Evolutionary conservation across 192 early-diverging fungal genomes (phyloP), one percentile per base, ranked within the genome.

Genomic region (Coemansia sp.): DNA sequence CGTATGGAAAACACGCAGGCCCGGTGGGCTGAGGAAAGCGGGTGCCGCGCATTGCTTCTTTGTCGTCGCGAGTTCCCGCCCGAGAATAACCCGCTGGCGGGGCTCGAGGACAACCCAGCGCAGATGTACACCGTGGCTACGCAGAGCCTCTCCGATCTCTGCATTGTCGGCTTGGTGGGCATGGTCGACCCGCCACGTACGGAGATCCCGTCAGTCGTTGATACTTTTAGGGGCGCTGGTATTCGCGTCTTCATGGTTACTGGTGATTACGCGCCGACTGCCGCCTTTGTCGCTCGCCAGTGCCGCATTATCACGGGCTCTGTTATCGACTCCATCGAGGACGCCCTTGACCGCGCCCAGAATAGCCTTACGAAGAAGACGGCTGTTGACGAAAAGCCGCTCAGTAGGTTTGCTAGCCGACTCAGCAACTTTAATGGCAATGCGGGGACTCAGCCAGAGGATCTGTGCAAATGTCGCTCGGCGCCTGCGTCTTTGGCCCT

Each of bases 161-260:
- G 86, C 37, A 72, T 91, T 34, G 74, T 95, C 15, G 94, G 91
- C 1, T 76, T 96, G 21, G 85, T 92, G 27, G 90, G 87, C 4
- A 92, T 97, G 48, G 80, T 88, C 61, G 95, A 95, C 69, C 95
- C 94, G 51, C 93, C 93, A n/a, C 87, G 93, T 38, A 79, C 82
- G 17, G 94, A 94, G 67, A 89, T 90, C 38, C 80, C 76, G 11
- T 73, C 82, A 19, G 84, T 90, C 5, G 86, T 97, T 36, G 79
- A 64, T 36, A 83, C 69, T 0, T 86, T 87, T 53, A 86, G 87
- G 38, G 57, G 73, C 32, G 93, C 93, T 2, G 89, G 89, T 21
- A 74, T 93, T 45, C 85, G 90, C 36, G 84, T 96, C 53, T 89
- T 90, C 66, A 94, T 96, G 95, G 89, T 92, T 53, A 94, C 93